phyloP scores from a whole-genome alignment of 371 early-diverging fungal species.

The Apophysomyces trapeziformis region DNA sequence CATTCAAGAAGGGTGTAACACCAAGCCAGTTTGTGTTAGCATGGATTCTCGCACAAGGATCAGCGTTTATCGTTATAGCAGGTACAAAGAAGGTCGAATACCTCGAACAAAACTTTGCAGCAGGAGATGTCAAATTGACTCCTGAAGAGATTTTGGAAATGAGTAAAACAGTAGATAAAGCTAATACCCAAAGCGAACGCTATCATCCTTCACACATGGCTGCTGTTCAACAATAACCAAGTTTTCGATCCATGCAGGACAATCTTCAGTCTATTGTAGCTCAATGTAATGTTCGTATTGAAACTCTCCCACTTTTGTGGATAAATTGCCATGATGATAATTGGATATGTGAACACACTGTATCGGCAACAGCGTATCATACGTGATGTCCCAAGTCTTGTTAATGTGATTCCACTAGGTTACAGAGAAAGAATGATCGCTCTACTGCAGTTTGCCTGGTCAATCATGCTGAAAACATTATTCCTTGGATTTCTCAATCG shows the following conservation, averaged over 20 bases:
- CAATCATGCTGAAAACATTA: too few species aligned
- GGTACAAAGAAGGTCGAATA: conserved; percentile 57
- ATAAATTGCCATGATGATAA: neutral
- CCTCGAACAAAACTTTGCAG: conserved; percentile 56
- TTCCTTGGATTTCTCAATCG: neutral
- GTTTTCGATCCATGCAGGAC: too few species aligned
- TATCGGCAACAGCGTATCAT: neutral
- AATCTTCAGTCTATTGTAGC: too few species aligned
- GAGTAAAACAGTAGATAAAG: conserved; percentile 33
- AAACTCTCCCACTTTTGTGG: neutral
- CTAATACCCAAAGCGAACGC: conserved; percentile 39
- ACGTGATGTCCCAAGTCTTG: neutral
- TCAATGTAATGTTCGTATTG: neutral
- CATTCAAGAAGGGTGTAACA: conserved; percentile 37
- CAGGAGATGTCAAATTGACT: conserved; percentile 40
- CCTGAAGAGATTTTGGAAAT: conserved; percentile 50
- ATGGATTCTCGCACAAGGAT: conserved; percentile 62
- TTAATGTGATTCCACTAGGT: neutral
- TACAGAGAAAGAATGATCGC: too few species aligned
- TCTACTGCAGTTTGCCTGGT: too few species aligned
- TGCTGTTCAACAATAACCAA: neutral
- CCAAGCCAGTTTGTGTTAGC: conserved; percentile 6
- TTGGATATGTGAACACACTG: neutral
- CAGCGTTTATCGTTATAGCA: conserved; percentile 53
- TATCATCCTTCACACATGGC: conserved; percentile 20